phyloP scores from a whole-genome alignment of 768 basidiomycete genomes.

The Phaffia australis region DNA sequence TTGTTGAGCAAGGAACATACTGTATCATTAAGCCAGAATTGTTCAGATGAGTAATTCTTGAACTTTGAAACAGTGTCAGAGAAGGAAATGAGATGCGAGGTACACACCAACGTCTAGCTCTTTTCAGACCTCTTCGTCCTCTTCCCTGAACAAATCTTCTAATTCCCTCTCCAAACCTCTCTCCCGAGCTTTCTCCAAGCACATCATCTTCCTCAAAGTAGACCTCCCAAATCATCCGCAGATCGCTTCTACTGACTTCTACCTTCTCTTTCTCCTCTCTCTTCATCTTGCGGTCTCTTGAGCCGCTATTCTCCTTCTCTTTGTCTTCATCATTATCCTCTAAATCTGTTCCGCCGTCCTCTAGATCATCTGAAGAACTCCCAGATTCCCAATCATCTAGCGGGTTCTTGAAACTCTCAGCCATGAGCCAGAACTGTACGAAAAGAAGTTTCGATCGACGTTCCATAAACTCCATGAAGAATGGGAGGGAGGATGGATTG shows the following conservation, averaged over 20 bases:
- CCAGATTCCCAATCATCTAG: conserved; percentile 63
- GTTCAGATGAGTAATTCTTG: background rate
- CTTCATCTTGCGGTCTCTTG: conserved; percentile 46
- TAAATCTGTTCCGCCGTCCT: conserved; percentile 33
- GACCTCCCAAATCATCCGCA: conserved; percentile 73
- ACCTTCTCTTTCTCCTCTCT: conserved; percentile 54
- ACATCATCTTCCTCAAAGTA: conserved; percentile 49
- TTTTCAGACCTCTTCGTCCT: conserved; percentile 2
- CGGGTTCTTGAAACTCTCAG: conserved; percentile 96
- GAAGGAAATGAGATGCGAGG: background rate
- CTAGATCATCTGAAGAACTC: conserved; percentile 38
- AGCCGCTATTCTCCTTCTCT: conserved; percentile 27
- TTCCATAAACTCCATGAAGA: conserved; percentile 99
- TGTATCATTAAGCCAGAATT: conserved; percentile 35
- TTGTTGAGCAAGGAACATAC: conserved; percentile 70
- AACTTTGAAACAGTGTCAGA: background rate
- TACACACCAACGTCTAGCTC: conserved; percentile 14
- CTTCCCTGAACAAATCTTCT: conserved; percentile 12
- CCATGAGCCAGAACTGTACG: conserved; percentile 94
- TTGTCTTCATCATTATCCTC: background rate
- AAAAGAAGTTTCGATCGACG: conserved; percentile 68
- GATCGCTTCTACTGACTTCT: no score
- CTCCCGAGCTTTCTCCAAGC: conserved; percentile 2
- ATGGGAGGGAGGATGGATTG: conserved; percentile 81
- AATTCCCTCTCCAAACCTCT: conserved; percentile 13